phyloP scores from a whole-genome alignment of 2,329 filamentous ascomycete species.

The Lasiodiplodia theobromae region DNA sequence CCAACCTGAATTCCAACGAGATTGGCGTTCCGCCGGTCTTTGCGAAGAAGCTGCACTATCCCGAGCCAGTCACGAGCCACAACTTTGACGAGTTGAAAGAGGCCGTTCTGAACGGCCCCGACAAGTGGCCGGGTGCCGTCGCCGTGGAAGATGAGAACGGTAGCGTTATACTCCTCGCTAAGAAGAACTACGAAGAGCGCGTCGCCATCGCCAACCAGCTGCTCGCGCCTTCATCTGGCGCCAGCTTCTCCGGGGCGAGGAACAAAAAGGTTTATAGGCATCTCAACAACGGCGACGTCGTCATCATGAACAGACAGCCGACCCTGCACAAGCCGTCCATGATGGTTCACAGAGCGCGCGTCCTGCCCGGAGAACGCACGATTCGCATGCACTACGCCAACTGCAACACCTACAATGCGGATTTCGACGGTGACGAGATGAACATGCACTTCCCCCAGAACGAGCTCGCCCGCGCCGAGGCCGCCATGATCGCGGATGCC shows the following conservation, averaged over 20 bases:
- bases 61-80: conserved; percentile 95
- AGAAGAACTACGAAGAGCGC: conserved; percentile 87
- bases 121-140: conserved; percentile 92
- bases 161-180: conserved; percentile 84
- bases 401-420: conserved; percentile 98
- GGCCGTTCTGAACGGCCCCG: conserved; percentile 91
- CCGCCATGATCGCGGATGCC: conserved; percentile 90
- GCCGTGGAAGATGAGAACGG: conserved; percentile 97
- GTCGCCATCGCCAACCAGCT: conserved; percentile 91
- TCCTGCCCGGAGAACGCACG: conserved; percentile 92
- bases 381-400: conserved; percentile 99
- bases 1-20: conserved; percentile 98
- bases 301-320: conserved; percentile 98
- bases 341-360: conserved; percentile 94
- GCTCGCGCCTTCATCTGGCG: conserved; percentile 75
- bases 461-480: conserved; percentile 90
- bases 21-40: conserved; percentile 99
- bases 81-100: conserved; percentile 97
- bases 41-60: conserved; percentile 93
- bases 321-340: conserved; percentile 98
- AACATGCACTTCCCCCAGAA: conserved; percentile 99
- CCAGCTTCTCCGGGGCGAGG: conserved; percentile 74
- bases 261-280: conserved; percentile 98
- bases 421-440: conserved; percentile 99
- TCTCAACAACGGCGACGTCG: conserved; percentile 94